Base-by-base conservation (phyloP, 2,329 filamentous ascomycete genomes). In the Pseudogymnoascus sp. region DNA sequence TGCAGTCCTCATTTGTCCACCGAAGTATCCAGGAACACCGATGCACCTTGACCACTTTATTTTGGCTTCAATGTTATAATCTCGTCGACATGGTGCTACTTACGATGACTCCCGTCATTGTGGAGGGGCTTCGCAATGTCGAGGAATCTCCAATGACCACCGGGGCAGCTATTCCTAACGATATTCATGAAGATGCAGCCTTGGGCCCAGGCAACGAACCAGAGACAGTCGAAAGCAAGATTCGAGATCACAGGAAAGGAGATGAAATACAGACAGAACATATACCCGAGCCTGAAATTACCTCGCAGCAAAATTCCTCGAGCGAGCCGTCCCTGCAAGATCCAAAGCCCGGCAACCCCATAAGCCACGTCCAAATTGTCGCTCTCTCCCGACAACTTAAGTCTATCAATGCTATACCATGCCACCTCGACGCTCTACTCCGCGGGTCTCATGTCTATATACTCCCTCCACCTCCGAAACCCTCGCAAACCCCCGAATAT, bases 381-480 rank as follows among this genome's bases (percentile, higher is more conserved):
- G 74, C 81, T 39, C 73, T 91, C 0, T 86, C 86, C 71, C 81
- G 76, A 64, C 70, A 73, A 1, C 73, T 89, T 6, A 79, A 76
- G 65, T 64, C 65, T 0, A 66, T 72, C 4, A 68, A 67, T 7
- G 59, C 72, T 28, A 63, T 68, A 4, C 64, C 67, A 11, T 79
- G 75, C 62, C 83, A 79, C 14, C 79, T 97, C 11, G 88, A 93
- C 66, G 70, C 76, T 35, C 81, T 97, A 33, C 79, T 97, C 8
- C 82, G 78, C 61, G 89, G 90, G 50, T 84, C 90, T 25, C 80
- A 72, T 60, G 77, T 95, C 65, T 95, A 95, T 73, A 74, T 85
- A 8, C 83, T 90, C n/a, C 90, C 92, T n/a, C 88, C 89, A 12
- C 83, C 87, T 4, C 86, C 88, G 4, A 96, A 92, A 71, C 82